Conservation (phyloP, 768 basidiomycete species). For the Hemileccinum impolitum region DNA sequence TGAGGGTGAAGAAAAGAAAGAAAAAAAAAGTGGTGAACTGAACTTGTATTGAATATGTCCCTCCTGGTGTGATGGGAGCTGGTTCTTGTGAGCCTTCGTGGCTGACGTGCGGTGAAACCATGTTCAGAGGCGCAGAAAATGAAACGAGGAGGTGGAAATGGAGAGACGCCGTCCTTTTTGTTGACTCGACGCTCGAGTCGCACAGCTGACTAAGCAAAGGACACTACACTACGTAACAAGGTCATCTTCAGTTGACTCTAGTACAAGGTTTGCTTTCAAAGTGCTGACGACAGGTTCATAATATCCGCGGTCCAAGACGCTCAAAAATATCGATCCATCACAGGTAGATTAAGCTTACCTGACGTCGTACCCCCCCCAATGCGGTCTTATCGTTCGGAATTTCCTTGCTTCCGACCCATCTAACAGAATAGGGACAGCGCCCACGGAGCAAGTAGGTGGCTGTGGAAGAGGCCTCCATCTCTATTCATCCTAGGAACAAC, state of each 20-base stretch:
- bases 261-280: too few species aligned
- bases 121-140: constrained; percentile 6
- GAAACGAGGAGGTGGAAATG: constrained; percentile 2
- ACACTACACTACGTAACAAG: too few species aligned
- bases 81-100: constrained; percentile 43
- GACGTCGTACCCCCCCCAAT: too few species aligned
- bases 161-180: constrained; percentile 4
- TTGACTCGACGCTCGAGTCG: constrained; percentile 1
- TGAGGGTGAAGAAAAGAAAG: constrained; percentile 18
- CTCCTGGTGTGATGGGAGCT: constrained; percentile 67
- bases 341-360: too few species aligned
- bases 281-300: too few species aligned
- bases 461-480: too few species aligned
- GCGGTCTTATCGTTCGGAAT: background rate
- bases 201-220: constrained; percentile 22
- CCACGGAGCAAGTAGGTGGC: too few species aligned
- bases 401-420: background rate
- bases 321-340: too few species aligned
- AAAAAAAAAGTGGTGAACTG: constrained; percentile 26
- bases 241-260: too few species aligned
- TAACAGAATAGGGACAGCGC: too few species aligned
- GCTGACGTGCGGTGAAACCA: constrained; percentile 31
- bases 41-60: constrained; percentile 77
- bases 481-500: too few species aligned
- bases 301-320: too few species aligned